Percentiles rank a stretch among this genome's conserved stretches.
phyloP scores from a whole-genome alignment of 164 flowering plant species.

The Santalum album region DNA sequence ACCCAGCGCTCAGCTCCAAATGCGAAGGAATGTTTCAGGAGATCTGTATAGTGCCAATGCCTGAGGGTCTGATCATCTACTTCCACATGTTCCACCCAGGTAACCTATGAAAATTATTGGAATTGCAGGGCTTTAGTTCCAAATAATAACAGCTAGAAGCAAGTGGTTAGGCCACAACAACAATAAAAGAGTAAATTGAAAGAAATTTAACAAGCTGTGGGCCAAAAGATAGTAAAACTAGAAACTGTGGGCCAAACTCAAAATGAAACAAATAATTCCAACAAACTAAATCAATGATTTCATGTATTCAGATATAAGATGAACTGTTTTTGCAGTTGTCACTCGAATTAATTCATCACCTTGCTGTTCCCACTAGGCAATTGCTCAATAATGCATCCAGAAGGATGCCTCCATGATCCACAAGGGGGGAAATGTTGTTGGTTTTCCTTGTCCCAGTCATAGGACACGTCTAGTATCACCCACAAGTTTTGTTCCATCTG shows the following conservation, averaged over 20 bases:
- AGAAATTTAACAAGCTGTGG: no score
- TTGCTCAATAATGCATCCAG: conserved; percentile 49
- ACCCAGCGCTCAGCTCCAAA: not conserved
- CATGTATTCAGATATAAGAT: no score
- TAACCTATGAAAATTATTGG: not conserved
- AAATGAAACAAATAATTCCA: no score
- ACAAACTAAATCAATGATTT: no score
- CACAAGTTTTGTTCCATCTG: conserved; percentile 31
- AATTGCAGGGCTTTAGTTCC: no score
- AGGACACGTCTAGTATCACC: conserved; percentile 39
- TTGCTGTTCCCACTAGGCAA: conserved; percentile 32
- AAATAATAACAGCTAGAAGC: no score
- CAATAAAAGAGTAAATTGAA: no score
- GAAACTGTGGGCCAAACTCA: no score
- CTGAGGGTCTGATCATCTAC: not conserved
- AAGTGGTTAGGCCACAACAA: no score
- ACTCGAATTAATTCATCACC: conserved; percentile 10
- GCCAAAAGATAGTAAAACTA: no score
- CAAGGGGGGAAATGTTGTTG: conserved; percentile 5
- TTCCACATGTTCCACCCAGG: conserved; percentile 2
- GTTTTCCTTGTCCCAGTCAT: conserved; percentile 12
- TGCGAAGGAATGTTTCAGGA: not conserved
- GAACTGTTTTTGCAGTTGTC: no score
- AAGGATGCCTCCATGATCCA: conserved; percentile 34
- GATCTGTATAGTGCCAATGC: not conserved